Percentiles rank a stretch among this genome's conserved stretches.
phyloP scores from a whole-genome alignment of 2,329 filamentous ascomycete genomes.

The Aspergillus texensis region DNA sequence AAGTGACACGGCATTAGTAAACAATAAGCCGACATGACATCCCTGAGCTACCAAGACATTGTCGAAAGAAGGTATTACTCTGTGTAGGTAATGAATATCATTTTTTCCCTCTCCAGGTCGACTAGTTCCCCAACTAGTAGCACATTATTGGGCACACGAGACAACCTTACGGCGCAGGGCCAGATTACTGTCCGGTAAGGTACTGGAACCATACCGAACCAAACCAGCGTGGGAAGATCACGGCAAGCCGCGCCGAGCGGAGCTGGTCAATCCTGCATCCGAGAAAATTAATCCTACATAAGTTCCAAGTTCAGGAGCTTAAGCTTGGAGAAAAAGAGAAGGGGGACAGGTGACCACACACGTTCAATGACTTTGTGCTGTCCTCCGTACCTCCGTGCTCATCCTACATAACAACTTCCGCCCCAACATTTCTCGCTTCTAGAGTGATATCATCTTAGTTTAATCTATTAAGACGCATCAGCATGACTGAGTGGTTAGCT shows the following conservation, averaged over 20 bases:
- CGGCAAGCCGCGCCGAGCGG: slow-evolving; percentile 22
- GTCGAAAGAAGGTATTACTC: background rate
- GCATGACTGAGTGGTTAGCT: background rate
- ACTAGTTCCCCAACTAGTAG: background rate
- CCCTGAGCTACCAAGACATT: background rate
- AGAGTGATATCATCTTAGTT: background rate
- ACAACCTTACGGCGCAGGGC: slow-evolving; percentile 1
- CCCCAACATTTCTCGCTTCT: background rate
- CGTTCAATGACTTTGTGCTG: background rate
- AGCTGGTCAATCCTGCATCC: slow-evolving; percentile 23
- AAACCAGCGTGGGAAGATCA: slow-evolving; percentile 13
- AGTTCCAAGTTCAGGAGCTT: background rate
- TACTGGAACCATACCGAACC: slow-evolving; percentile 10
- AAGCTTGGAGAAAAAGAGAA: background rate
- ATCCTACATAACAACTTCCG: background rate
- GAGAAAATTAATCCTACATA: slow-evolving; percentile 9
- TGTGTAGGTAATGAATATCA: background rate
- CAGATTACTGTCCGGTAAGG: slow-evolving; percentile 8
- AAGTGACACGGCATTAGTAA: background rate
- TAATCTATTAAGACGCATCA: background rate
- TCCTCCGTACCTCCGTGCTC: background rate
- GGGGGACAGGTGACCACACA: slow-evolving; percentile 10
- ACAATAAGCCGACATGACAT: background rate
- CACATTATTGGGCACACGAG: slow-evolving; percentile 21
- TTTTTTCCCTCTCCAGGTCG: background rate